Evolutionary conservation across 192 early-diverging fungal species (phyloP).

Genomic region (Rhizoclosmatium globosum): DNA sequence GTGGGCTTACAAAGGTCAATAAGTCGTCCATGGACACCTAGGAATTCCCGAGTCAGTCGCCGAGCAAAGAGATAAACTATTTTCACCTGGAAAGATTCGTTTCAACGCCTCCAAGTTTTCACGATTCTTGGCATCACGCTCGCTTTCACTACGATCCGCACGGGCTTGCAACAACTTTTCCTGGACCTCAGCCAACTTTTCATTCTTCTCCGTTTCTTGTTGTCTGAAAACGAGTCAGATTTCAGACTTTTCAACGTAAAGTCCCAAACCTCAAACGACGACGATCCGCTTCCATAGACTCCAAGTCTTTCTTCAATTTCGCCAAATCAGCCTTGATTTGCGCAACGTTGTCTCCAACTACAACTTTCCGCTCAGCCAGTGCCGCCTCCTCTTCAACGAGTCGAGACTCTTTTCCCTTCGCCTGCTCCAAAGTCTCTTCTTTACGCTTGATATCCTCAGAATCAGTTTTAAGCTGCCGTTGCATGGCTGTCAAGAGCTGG

Average conservation of each 20-base stretch:
- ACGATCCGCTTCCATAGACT: constrained; percentile 70
- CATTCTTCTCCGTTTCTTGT: constrained; percentile 80
- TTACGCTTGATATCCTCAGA: constrained; percentile 66
- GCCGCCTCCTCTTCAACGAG: constrained; percentile 55
- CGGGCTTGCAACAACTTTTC: constrained; percentile 83
- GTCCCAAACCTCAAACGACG: constrained; percentile 55
- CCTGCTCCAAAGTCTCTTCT: constrained; percentile 27
- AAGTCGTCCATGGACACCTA: constrained; percentile 86
- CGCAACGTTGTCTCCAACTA: constrained; percentile 40
- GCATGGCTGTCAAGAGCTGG: constrained; percentile 71
- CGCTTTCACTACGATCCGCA: constrained; percentile 83
- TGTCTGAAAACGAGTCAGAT: constrained; percentile 43
- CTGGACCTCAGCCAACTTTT: constrained; percentile 80
- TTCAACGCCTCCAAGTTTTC: constrained; percentile 83
- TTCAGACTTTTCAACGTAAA: not conserved
- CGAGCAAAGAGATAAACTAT: no score
- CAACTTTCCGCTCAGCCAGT: constrained; percentile 39
- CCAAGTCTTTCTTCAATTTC: constrained; percentile 64
- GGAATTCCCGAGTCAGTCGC: not conserved
- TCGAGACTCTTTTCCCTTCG: constrained; percentile 47
- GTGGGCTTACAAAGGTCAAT: constrained; percentile 91
- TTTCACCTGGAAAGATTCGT: constrained; percentile 78
- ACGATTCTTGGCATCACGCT: constrained; percentile 77
- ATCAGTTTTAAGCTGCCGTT: constrained; percentile 70
- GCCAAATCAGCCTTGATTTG: constrained; percentile 53